Evolutionary conservation across 2,329 filamentous ascomycete species (phyloP), one percentile per base, ranked within the genome.

Genomic region (Aspergillus quadrilineatus): DNA sequence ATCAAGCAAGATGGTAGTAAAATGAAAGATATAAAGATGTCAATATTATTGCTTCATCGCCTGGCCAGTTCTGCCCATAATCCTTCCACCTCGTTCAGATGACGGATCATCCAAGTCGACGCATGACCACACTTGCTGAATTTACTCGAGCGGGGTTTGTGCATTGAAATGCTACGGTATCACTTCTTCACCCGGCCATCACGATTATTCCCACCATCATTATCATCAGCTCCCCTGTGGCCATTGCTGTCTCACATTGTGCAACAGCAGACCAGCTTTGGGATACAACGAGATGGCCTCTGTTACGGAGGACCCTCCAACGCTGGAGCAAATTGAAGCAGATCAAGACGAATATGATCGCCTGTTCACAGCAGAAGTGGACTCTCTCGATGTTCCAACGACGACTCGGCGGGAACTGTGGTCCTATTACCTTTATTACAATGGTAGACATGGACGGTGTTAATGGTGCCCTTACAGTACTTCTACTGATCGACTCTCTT

Each of bases 391-490:
- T 6, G 72, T 75, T 49, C 74, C 75, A 6, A 74, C 73, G 14
- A 77, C 74, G 4, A 74, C 72, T 2, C 68, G 69, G 15, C 73
- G 67, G 56, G 75, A 77, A 51, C 60, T 77, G 4, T 77, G 73
- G 74, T 72, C 74, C 5, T 77, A 77, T 49, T 77, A 77, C 57
- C 69, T 76, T 10, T 77, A 77, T 56, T 77, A 75, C 57, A 77
- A 77, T 54, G 75, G 75, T 64, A 57, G 44, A 26, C 15, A n/a
- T 12, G 4, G 14, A 6, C 26, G 30, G 37, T 43, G 50, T 15
- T 32, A 44, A 22, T 22, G 22, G 22, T 22, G 22, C 22, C 36
- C 8, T 14, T 12, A 1, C n/a, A 4, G 15, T 42, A 15, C n/a
- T 22, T 14, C 15, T 15, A 43, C 39, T 51, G 4, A 50, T 12